phyloP scores from a whole-genome alignment of 352 stramenopile species.

The Discostella stelligera region DNA sequence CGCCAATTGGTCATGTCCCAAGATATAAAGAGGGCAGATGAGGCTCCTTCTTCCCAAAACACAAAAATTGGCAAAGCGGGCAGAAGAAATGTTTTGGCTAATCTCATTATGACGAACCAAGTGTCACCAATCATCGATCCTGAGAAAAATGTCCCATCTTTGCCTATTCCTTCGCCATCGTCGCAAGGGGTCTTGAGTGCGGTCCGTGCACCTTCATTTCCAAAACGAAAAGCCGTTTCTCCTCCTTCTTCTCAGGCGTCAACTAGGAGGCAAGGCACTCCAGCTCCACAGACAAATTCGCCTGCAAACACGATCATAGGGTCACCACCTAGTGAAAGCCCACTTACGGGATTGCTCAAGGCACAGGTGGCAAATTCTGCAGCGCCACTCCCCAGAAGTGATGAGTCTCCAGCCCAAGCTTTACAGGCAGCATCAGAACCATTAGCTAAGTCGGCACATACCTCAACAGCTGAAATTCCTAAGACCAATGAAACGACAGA shows the following conservation, averaged over 20 bases:
- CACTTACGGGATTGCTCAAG: slow-evolving; percentile 21
- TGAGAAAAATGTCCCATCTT: neutral
- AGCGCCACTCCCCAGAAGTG: slow-evolving; percentile 17
- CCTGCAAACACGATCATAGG: slow-evolving; percentile 23
- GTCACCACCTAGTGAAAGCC: slow-evolving; percentile 12
- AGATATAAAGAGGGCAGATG: neutral
- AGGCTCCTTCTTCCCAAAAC: slow-evolving; percentile 2
- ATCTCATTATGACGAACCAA: slow-evolving; percentile 5
- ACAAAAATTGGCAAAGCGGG: slow-evolving; percentile 1
- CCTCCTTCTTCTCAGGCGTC: slow-evolving; percentile 21
- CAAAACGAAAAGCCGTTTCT: slow-evolving; percentile 14
- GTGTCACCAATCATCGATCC: neutral
- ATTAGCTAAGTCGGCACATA: slow-evolving; percentile 5
- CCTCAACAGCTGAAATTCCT: slow-evolving; percentile 17
- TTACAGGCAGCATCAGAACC: slow-evolving; percentile 19
- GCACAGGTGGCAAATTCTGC: neutral
- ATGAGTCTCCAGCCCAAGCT: slow-evolving; percentile 4
- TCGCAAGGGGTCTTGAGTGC: slow-evolving; percentile 1
- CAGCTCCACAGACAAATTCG: slow-evolving; percentile 17
- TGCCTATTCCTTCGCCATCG: neutral
- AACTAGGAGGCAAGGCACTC: slow-evolving; percentile 21
- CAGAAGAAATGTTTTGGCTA: slow-evolving; percentile 11
- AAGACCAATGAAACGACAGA: slow-evolving; percentile 6
- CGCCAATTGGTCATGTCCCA: slow-evolving; percentile 22
- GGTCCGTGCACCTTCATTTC: neutral